Percentiles rank a stretch among this genome's conserved stretches.
Conservation (phyloP, 768 basidiomycete genomes). For the Mycena pura region DNA sequence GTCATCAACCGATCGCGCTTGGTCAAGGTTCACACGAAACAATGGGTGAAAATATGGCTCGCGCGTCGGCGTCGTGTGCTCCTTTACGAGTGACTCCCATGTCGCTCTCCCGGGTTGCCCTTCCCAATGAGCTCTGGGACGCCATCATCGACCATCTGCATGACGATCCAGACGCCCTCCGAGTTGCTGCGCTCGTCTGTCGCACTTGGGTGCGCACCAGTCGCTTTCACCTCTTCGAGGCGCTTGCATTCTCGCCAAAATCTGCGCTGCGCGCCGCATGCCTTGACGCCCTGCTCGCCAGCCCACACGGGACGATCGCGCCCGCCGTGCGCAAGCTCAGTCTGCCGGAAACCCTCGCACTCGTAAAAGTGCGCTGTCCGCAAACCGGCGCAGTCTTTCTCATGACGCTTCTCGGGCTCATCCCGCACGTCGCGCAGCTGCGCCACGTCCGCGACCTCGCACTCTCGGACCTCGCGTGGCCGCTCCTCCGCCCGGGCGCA, state of each 20-base stretch:
- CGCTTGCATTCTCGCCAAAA: constrained; percentile 19
- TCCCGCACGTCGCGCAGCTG: not conserved
- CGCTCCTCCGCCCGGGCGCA: constrained; percentile 20
- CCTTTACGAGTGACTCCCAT: not conserved
- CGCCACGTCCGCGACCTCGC: constrained; percentile 1
- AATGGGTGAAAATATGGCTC: constrained; percentile 9
- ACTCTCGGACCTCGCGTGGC: constrained; percentile 6
- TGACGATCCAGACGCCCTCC: constrained; percentile 31
- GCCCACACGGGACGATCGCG: constrained; percentile 10
- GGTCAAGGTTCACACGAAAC: constrained; percentile 11
- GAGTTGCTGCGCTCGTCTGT: constrained; percentile 31
- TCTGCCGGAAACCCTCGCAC: constrained; percentile 1
- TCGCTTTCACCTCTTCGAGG: constrained; percentile 35
- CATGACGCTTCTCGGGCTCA: constrained; percentile 10
- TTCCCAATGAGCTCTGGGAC: constrained; percentile 40
- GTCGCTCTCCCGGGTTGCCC: not conserved
- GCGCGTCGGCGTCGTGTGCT: not conserved
- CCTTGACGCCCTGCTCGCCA: constrained; percentile 11
- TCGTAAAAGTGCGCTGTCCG: not conserved
- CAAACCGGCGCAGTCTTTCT: not conserved
- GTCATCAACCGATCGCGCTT: constrained; percentile 5
- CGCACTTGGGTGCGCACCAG: constrained; percentile 36
- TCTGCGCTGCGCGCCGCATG: not conserved
- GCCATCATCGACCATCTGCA: constrained; percentile 41
- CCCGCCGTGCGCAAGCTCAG: constrained; percentile 3